phyloP scores from a whole-genome alignment of 306 rosid genomes.

The Prunus armeniaca region DNA sequence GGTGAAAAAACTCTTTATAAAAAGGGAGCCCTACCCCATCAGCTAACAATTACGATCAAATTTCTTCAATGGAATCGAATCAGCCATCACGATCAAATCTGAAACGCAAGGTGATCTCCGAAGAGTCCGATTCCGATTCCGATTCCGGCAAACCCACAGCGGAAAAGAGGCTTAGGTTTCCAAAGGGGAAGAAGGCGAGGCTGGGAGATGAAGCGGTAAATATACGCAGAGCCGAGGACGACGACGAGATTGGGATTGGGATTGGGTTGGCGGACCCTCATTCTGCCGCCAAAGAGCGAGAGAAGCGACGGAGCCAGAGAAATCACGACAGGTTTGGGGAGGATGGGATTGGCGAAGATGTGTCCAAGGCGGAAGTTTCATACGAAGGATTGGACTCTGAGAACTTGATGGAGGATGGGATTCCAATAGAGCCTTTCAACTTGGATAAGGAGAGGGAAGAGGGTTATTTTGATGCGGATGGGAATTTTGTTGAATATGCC shows the following conservation, averaged over 20 bases:
- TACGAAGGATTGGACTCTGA: slow-evolving; percentile 47
- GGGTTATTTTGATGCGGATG: slow-evolving; percentile 78
- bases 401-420: slow-evolving; percentile 69
- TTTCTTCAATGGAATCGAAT: not conserved
- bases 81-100: not conserved
- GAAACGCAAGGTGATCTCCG: not conserved
- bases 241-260: slow-evolving; percentile 5
- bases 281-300: slow-evolving; percentile 67
- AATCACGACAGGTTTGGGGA: slow-evolving; percentile 25
- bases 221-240: slow-evolving; percentile 32
- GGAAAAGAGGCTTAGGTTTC: slow-evolving; percentile 71
- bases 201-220: slow-evolving; percentile 43
- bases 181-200: slow-evolving; percentile 84
- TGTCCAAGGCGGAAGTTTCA: slow-evolving; percentile 53
- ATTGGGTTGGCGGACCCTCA: slow-evolving; percentile 37
- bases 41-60: no score
- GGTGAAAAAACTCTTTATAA: no score
- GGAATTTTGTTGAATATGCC: slow-evolving; percentile 81
- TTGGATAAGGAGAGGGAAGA: slow-evolving; percentile 85
- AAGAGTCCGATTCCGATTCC: not conserved
- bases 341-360: slow-evolving; percentile 37
- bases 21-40: no score
- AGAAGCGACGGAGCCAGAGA: slow-evolving; percentile 26
- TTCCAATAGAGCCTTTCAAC: slow-evolving; percentile 91
- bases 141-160: not conserved